These are phyloP conservation scores for Phytophthora idaei DNA, from an alignment of 352 stramenopile species.

Conservation along the genomic window DNA sequence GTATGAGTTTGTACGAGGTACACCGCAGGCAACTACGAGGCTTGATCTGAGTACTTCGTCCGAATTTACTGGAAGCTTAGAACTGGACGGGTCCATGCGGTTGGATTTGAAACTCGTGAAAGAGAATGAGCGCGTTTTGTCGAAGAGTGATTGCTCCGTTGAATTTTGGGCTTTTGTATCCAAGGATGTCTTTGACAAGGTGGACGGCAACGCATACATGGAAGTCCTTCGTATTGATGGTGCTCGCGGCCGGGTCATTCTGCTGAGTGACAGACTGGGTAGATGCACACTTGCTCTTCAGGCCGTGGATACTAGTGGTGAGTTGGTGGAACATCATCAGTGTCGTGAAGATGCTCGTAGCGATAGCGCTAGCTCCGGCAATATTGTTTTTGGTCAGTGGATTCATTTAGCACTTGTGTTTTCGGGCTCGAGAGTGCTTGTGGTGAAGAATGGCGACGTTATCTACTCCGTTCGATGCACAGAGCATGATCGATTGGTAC, in stretches of 20 bases:
- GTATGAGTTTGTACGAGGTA: slow-evolving; percentile 42
- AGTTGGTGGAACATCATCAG: slow-evolving; percentile 10
- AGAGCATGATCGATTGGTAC: slow-evolving; percentile 4
- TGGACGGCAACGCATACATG: slow-evolving; percentile 8
- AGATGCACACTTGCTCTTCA: slow-evolving; percentile 20
- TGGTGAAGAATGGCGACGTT: slow-evolving; percentile 53
- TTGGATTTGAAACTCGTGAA: slow-evolving; percentile 31
- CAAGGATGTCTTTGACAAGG: slow-evolving; percentile 10
- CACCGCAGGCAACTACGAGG: slow-evolving; percentile 2
- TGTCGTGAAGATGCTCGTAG: background rate
- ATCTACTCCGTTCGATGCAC: slow-evolving; percentile 18
- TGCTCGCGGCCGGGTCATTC: slow-evolving; percentile 8
- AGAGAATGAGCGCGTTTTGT: slow-evolving; percentile 19
- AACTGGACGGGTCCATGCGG: slow-evolving; percentile 44
- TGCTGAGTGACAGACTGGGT: slow-evolving; percentile 24
- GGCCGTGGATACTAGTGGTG: slow-evolving; percentile 8
- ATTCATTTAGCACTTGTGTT: slow-evolving; percentile 61
- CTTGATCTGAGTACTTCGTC: slow-evolving; percentile 21
- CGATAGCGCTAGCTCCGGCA: slow-evolving; percentile 4
- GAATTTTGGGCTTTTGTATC: slow-evolving; percentile 56
- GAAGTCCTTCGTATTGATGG: slow-evolving; percentile 38
- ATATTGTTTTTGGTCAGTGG: slow-evolving; percentile 42
- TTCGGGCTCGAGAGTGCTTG: slow-evolving; percentile 34
- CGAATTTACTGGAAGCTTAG: slow-evolving; percentile 26
- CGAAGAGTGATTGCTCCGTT: slow-evolving; percentile 50